Percentiles rank a stretch among this genome's conserved stretches.
Conservation (phyloP, 2,329 filamentous ascomycete genomes). For the Clonostachys chloroleuca region DNA sequence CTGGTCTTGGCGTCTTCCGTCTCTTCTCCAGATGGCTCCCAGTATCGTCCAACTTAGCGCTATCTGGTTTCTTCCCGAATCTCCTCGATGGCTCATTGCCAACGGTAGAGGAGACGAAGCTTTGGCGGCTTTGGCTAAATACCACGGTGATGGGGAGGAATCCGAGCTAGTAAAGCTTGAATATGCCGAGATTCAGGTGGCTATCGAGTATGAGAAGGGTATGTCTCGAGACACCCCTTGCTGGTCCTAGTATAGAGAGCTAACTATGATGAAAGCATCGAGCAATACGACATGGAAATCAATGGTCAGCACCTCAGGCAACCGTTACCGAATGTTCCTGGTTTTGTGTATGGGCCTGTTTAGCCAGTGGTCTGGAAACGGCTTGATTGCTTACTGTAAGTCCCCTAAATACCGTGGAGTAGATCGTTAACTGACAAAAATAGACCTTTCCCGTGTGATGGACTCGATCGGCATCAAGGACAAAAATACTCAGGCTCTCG, state of each 20-base stretch:
- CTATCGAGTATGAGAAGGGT: constrained; percentile 37
- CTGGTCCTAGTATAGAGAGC: too few species aligned
- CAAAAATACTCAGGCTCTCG: constrained; percentile 15
- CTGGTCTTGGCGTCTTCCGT: constrained; percentile 28
- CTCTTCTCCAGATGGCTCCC: constrained; percentile 29
- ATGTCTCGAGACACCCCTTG: too few species aligned
- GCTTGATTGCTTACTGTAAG: constrained; percentile 19
- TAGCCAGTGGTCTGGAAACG: constrained; percentile 29
- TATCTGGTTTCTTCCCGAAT: constrained; percentile 54
- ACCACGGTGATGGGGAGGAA: constrained; percentile 39
- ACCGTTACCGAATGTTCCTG: constrained; percentile 27
- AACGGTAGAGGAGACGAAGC: constrained; percentile 45
- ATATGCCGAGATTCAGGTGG: constrained; percentile 49
- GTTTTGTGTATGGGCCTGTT: constrained; percentile 38
- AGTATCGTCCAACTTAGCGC: constrained; percentile 32
- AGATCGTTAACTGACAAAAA: constrained; percentile 14
- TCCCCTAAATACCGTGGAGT: constrained; percentile 8
- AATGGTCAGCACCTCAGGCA: constrained; percentile 20
- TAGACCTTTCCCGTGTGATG: constrained; percentile 8
- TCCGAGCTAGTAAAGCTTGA: constrained; percentile 47
- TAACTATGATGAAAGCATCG: constrained; percentile 5
- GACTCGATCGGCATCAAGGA: constrained; percentile 12
- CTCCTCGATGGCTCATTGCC: constrained; percentile 56
- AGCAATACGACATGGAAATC: constrained; percentile 17
- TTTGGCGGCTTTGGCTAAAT: constrained; percentile 41